Conservation (phyloP, 1,139 yeast genomes). For the Kodamaea alishanica region DNA sequence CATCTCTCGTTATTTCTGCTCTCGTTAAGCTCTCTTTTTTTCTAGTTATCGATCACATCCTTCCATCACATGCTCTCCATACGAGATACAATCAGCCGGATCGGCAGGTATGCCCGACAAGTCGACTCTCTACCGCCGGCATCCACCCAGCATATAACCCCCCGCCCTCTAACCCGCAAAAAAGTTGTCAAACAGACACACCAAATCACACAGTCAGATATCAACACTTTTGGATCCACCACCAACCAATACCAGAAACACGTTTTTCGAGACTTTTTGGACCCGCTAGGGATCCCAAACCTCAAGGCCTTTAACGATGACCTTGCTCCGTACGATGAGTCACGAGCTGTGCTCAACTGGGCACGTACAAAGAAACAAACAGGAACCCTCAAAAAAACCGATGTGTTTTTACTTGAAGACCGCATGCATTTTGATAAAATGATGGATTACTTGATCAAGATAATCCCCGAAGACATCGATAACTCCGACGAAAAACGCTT, state of each 20-base stretch:
- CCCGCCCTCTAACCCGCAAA: no score
- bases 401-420: slow-evolving; percentile 28
- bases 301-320: slow-evolving; percentile 30
- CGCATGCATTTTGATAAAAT: slow-evolving; percentile 29
- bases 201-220: no score
- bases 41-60: background rate
- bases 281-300: slow-evolving; percentile 34
- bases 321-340: slow-evolving; percentile 20
- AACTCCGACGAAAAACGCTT: slow-evolving; percentile 6
- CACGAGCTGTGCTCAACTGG: slow-evolving; percentile 29
- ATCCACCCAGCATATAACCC: no score
- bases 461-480: slow-evolving; percentile 30
- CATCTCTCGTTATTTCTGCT: no score
- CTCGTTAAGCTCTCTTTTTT: no score
- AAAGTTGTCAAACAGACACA: no score
- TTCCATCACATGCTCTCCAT: slow-evolving; percentile 18
- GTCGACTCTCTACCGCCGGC: slow-evolving; percentile 13
- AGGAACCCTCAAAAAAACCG: slow-evolving; percentile 14
- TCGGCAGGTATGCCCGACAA: slow-evolving; percentile 21
- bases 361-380: slow-evolving; percentile 15
- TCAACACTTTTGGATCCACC: background rate
- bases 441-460: slow-evolving; percentile 29
- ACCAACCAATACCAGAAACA: slow-evolving; percentile 18
- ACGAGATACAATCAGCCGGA: slow-evolving; percentile 22
- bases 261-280: slow-evolving; percentile 33